Evolutionary conservation across 345 rosid species (phyloP).

Genomic region (Dovyalis caffra): DNA sequence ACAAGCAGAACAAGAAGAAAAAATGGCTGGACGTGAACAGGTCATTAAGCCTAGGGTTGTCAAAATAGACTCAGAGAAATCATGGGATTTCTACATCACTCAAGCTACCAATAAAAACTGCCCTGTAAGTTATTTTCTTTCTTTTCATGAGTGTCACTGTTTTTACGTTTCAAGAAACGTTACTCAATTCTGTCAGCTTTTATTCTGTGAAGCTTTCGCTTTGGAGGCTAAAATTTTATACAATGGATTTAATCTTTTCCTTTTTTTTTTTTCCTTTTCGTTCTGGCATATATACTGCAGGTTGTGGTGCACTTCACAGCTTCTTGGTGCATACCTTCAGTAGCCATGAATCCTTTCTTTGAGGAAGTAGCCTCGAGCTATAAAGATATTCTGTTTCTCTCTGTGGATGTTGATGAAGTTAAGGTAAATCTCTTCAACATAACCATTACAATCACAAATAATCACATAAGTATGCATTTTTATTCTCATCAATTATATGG

Average conservation of each 20-base stretch:
- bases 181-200: background rate
- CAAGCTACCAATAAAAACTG: slow-evolving; percentile 32
- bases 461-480: no score
- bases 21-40: slow-evolving; percentile 23
- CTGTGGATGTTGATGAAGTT: slow-evolving; percentile 48
- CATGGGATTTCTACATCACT: slow-evolving; percentile 39
- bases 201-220: background rate
- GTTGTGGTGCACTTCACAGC: slow-evolving; percentile 50
- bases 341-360: slow-evolving; percentile 44
- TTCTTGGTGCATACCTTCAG: slow-evolving; percentile 53
- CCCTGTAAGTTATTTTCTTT: slow-evolving; percentile 27
- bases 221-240: background rate
- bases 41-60: slow-evolving; percentile 34
- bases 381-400: slow-evolving; percentile 35
- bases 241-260: background rate
- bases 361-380: slow-evolving; percentile 34
- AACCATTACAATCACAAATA: background rate
- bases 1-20: background rate
- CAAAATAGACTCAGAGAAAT: slow-evolving; percentile 31
- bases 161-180: background rate
- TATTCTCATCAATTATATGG: background rate
- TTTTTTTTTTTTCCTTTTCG: background rate
- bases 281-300: slow-evolving; percentile 11
- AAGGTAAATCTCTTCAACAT: slow-evolving; percentile 27
- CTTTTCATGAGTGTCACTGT: background rate